phyloP scores from a whole-genome alignment of 371 early-diverging fungal genomes.

The Blakeslea trispora region DNA sequence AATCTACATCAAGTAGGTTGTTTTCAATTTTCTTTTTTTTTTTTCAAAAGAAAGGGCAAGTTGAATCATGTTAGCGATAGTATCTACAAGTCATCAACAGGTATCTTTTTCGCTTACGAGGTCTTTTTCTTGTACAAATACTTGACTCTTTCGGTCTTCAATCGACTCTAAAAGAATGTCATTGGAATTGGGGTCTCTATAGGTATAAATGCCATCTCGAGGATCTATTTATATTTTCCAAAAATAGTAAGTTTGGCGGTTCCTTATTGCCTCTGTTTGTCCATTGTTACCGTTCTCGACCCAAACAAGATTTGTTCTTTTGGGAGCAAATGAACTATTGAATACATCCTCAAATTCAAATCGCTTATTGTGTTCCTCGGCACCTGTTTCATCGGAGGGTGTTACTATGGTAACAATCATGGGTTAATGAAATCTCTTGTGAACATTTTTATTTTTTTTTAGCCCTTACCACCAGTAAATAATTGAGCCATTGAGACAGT shows the following conservation, averaged over 20 bases:
- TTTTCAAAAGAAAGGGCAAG: no score
- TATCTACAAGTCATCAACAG: no score
- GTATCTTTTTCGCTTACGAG: constrained; percentile 30
- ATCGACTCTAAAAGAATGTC: constrained; percentile 52
- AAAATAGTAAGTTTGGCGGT: background rate
- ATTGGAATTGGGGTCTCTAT: constrained; percentile 38
- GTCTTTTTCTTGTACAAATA: constrained; percentile 36
- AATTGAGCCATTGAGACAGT: constrained; percentile 28
- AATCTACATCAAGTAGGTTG: constrained; percentile 37
- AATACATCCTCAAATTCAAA: constrained; percentile 52
- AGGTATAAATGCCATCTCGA: constrained; percentile 54
- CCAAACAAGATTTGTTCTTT: constrained; percentile 47
- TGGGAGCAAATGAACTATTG: constrained; percentile 50
- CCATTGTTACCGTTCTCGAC: constrained; percentile 50
- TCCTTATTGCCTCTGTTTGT: background rate
- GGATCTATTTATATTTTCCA: constrained; percentile 8
- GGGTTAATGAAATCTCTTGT: background rate
- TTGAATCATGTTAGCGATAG: constrained; percentile 18
- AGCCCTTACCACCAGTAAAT: constrained; percentile 12
- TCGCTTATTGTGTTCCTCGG: constrained; percentile 6
- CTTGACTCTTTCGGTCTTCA: constrained; percentile 29
- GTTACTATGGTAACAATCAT: constrained; percentile 1
- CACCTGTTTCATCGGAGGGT: background rate
- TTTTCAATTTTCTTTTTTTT: constrained; percentile 20
- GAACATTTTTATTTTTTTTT: background rate